These are phyloP conservation scores for Diaporthe ampelina DNA, from an alignment of 2,329 filamentous ascomycete species.

Conservation along the genomic window DNA sequence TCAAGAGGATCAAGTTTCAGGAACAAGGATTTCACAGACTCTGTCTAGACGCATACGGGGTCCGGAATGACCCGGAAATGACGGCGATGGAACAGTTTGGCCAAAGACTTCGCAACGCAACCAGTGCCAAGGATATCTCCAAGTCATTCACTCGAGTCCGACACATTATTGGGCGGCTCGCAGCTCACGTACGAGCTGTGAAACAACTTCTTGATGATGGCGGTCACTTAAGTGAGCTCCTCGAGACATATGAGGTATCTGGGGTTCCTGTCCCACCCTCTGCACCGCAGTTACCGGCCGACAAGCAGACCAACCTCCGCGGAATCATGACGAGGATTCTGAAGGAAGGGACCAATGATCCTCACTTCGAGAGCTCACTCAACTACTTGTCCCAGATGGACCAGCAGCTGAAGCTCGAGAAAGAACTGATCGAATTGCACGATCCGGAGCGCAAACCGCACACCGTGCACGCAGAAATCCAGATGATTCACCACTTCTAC, in stretches of 20 bases:
- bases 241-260: conserved; percentile 49
- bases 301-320: conserved; percentile 48
- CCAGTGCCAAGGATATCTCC: neutral
- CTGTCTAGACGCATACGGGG: conserved; percentile 34
- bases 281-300: conserved; percentile 45
- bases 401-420: conserved; percentile 45
- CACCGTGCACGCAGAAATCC: conserved; percentile 60
- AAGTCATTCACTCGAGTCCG: conserved; percentile 49
- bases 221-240: conserved; percentile 48
- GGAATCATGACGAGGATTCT: conserved; percentile 52
- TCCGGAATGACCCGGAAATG: conserved; percentile 41
- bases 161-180: conserved; percentile 61
- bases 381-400: conserved; percentile 48
- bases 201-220: conserved; percentile 54
- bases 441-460: conserved; percentile 47
- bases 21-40: neutral
- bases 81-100: neutral
- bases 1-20: neutral
- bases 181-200: conserved; percentile 56
- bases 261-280: conserved; percentile 40
- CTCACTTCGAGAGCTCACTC: conserved; percentile 38
- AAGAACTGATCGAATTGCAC: conserved; percentile 47
- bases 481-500: conserved; percentile 62
- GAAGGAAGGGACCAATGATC: conserved; percentile 41
- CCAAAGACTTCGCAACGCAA: conserved; percentile 33